Percentiles rank a stretch among this genome's conserved stretches.
phyloP scores from a whole-genome alignment of 1,139 yeast species.

The Geotrichum europaeum region DNA sequence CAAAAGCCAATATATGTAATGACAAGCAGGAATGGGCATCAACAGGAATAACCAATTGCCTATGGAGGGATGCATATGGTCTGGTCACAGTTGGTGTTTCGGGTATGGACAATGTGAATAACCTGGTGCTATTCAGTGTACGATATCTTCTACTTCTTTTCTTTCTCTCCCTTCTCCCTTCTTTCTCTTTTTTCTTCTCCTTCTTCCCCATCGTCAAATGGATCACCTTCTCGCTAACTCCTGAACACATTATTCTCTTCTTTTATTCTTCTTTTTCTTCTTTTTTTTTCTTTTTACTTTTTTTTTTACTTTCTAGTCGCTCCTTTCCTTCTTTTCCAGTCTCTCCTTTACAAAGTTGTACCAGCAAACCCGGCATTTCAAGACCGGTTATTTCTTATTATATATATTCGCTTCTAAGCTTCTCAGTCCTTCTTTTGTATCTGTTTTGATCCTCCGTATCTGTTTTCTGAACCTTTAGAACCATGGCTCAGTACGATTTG shows the following conservation, averaged over 20 bases:
- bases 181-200: neutral
- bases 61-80: neutral
- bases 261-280: neutral
- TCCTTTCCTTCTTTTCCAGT: slow-evolving; percentile 8
- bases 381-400: neutral
- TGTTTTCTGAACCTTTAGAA: neutral
- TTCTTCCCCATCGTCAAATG: neutral
- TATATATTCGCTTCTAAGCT: neutral
- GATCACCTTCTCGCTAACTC: neutral
- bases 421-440: neutral
- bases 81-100: neutral
- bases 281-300: neutral
- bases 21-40: neutral
- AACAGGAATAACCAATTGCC: neutral
- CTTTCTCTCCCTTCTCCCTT: neutral
- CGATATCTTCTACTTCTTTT: neutral
- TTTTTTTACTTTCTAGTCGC: neutral
- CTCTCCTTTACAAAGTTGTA: neutral
- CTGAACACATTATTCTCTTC: neutral
- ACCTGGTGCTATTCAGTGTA: too few relatives aligned
- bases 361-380: neutral
- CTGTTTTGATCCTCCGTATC: neutral
- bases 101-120: neutral
- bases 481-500: slow-evolving; percentile 34
- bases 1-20: neutral